These are phyloP conservation scores for Kockiozyma suomiensis DNA, from an alignment of 805 yeast species.

Conservation along the genomic window DNA sequence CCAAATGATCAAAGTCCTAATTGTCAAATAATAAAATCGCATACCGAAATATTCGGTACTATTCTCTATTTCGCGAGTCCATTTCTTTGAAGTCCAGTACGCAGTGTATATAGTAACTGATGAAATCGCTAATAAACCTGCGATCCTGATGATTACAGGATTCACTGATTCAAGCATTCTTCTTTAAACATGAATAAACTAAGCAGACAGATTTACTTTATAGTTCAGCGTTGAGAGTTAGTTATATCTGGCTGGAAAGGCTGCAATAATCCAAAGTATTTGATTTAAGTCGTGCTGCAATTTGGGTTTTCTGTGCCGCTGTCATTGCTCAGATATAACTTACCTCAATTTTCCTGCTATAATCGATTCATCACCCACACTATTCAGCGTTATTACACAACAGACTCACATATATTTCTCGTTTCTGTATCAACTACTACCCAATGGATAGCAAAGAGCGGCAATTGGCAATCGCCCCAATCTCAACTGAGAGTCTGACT, in stretches of 20 bases:
- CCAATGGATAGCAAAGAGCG: constrained; percentile 26
- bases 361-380: too few relatives aligned
- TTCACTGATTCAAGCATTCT: neutral
- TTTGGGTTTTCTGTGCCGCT: too few relatives aligned
- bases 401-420: too few relatives aligned
- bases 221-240: too few relatives aligned
- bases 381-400: too few relatives aligned
- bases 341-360: too few relatives aligned
- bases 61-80: neutral
- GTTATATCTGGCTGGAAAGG: too few relatives aligned
- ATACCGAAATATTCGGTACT: neutral
- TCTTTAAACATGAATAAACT: neutral
- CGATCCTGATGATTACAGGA: neutral
- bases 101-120: neutral
- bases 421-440: neutral
- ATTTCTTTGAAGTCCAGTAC: neutral
- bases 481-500: constrained; percentile 25
- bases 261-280: too few relatives aligned
- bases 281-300: too few relatives aligned
- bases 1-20: neutral
- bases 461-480: constrained; percentile 20
- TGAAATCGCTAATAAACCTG: neutral
- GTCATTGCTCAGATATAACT: too few relatives aligned
- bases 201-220: neutral
- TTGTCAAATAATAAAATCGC: neutral